Base-by-base conservation (phyloP, 1,284 basidiomycete genomes). In the Puccinia triticina region DNA sequence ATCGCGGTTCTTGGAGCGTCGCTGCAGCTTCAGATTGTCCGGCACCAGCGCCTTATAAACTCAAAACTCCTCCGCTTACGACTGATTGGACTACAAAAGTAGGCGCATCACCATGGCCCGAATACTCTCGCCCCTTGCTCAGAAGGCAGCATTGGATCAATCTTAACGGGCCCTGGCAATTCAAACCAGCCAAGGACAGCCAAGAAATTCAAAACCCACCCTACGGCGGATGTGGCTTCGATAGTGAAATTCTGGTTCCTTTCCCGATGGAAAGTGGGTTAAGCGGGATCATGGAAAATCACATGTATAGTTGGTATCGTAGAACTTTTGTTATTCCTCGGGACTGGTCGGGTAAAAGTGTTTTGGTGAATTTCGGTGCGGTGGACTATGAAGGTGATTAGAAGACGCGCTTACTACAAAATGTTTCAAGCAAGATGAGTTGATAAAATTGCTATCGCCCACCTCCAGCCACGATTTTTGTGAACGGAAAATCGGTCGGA, bases 401-500 rank as follows among this genome's bases (percentile, higher is more conserved):
- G 3, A 12, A 61, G 26, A 11, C 21, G 37, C 43, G 37, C 43
- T 43, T 26, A n/a, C 8, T 46, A 10, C 29, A 29, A 69, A 69
- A 26, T 12, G n/a, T 34, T 12, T 43, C 40, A 43, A 43, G 40
- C 4, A 12, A 43, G 7, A 4, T 43, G 12, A 12, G 40, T 7
- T 43, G 12, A 43, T 43, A 2, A 7, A 34, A 46, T 67, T 11
- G n/a, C 11, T 23, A 23, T 29, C 18, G 10, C 23, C 29, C 12
- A 48, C 64, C 2, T 23, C 29, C 21, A 83, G 83, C 83, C 11
- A 83, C 83, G n/a, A 57, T 83, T 2, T 83, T 83, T 66, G 37
- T 83, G 23, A 83, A 83, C 37, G 61, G 78, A 37, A 73, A 83
- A 50, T 21, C 75, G 53, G 79, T 74, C 18, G 83, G 79, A 29